phyloP scores from a whole-genome alignment of 139 green algal species.

The Trebouxia sp. region DNA sequence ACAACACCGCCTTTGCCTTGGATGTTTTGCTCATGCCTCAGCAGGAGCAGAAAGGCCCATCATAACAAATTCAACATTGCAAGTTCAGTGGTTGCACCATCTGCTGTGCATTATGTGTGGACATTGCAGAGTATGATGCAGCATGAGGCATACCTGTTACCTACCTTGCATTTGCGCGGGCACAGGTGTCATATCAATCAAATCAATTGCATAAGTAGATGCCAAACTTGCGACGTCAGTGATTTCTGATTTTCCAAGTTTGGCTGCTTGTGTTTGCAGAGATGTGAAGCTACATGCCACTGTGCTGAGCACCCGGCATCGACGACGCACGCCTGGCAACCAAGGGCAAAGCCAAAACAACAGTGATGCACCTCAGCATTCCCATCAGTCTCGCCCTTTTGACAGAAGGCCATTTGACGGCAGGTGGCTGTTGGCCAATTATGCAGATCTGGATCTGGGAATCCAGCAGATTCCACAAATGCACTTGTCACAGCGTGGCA shows the following conservation, averaged over 20 bases:
- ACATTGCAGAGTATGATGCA: too few relatives aligned
- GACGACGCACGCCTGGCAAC: neutral
- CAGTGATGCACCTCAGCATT: neutral
- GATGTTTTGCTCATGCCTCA: neutral
- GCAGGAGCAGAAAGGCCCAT: neutral
- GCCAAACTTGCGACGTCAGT: too few relatives aligned
- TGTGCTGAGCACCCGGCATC: conserved; percentile 48
- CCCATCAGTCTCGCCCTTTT: neutral
- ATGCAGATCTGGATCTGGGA: neutral
- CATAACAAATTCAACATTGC: conserved; percentile 11
- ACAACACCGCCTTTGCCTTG: neutral
- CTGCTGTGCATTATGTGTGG: neutral
- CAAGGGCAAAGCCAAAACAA: neutral
- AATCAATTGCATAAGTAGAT: too few relatives aligned
- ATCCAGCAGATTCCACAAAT: conserved; percentile 19
- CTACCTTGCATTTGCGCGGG: too few relatives aligned
- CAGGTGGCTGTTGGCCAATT: conserved; percentile 30
- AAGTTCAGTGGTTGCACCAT: too few relatives aligned
- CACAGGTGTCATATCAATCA: too few relatives aligned
- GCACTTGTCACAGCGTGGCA: conserved; percentile 42
- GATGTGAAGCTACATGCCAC: conserved; percentile 58
- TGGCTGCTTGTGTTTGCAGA: too few relatives aligned
- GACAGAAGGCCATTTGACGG: conserved; percentile 48
- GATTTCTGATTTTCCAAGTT: too few relatives aligned
- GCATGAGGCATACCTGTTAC: too few relatives aligned